A percentile compares a stretch with the other conserved stretches of the same genome.
phyloP scores from a whole-genome alignment of 345 rosid species.

The Corchorus olitorius region DNA sequence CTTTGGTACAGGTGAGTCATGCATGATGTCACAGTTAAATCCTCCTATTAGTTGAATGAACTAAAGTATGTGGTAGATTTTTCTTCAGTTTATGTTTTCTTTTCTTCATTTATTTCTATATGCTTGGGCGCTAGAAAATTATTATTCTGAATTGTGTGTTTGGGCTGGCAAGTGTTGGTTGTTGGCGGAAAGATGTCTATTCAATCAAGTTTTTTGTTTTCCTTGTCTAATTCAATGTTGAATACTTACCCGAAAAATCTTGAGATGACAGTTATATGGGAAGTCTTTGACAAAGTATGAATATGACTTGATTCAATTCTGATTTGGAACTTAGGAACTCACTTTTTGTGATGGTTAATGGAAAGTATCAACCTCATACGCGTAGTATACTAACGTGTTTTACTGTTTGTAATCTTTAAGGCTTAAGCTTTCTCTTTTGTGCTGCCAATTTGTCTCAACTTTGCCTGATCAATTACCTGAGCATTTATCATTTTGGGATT shows the following conservation, averaged over 20 bases:
- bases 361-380: neutral
- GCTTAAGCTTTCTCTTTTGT: constrained; percentile 4
- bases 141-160: neutral
- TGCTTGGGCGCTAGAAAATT: neutral
- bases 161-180: neutral
- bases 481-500: constrained; percentile 5
- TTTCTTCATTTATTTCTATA: constrained; percentile 34
- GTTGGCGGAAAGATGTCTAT: neutral
- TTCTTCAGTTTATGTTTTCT: constrained; percentile 67
- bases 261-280: neutral
- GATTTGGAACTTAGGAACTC: constrained; percentile 45
- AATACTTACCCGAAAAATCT: neutral
- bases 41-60: constrained; percentile 45
- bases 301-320: constrained; percentile 78
- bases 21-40: neutral
- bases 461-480: neutral
- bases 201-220: neutral
- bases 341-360: neutral
- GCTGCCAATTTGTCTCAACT: neutral
- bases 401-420: neutral
- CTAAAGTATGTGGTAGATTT: constrained; percentile 86
- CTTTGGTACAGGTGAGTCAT: constrained; percentile 96
- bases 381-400: neutral
- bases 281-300: neutral
- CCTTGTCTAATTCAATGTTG: neutral